Evolutionary conservation across 164 flowering plant genomes (phyloP).

Genomic region (Umbellularia californica): DNA sequence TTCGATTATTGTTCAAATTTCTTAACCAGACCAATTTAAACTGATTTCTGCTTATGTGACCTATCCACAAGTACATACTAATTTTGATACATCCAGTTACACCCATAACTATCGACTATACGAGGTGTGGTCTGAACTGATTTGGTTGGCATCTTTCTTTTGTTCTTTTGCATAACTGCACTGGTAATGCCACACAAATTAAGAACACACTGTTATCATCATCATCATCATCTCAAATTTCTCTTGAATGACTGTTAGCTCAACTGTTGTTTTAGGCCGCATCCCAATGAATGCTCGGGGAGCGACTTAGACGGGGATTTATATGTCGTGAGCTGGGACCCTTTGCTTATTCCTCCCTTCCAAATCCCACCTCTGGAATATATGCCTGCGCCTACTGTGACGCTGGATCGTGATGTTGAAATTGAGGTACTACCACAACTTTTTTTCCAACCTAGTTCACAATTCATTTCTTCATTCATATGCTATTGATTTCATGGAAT

Average conservation of each 20-base stretch:
- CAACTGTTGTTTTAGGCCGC: conserved; percentile 49
- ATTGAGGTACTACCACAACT: conserved; percentile 22
- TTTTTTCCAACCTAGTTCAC: not conserved
- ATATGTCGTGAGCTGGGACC: conserved; percentile 85
- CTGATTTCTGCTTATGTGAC: too few species aligned
- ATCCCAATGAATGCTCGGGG: conserved; percentile 95
- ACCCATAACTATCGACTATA: too few species aligned
- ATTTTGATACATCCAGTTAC: too few species aligned
- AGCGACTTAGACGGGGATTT: conserved; percentile 92
- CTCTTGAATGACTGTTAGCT: not conserved
- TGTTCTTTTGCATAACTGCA: too few species aligned
- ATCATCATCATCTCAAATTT: not conserved
- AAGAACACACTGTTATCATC: not conserved
- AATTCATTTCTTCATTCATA: not conserved
- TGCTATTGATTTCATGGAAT: too few species aligned
- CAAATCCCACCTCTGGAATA: conserved; percentile 70
- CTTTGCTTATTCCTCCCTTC: conserved; percentile 57
- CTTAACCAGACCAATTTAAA: not conserved
- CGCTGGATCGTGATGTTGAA: conserved; percentile 63
- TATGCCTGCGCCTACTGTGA: conserved; percentile 33
- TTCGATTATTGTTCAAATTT: not conserved
- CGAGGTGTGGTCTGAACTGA: too few species aligned
- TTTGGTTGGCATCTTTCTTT: too few species aligned
- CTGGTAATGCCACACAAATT: too few species aligned
- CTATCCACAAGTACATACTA: too few species aligned